These are phyloP conservation scores for Trichoderma breve DNA, from an alignment of 2,329 filamentous ascomycete genomes.

Conservation along the genomic window DNA sequence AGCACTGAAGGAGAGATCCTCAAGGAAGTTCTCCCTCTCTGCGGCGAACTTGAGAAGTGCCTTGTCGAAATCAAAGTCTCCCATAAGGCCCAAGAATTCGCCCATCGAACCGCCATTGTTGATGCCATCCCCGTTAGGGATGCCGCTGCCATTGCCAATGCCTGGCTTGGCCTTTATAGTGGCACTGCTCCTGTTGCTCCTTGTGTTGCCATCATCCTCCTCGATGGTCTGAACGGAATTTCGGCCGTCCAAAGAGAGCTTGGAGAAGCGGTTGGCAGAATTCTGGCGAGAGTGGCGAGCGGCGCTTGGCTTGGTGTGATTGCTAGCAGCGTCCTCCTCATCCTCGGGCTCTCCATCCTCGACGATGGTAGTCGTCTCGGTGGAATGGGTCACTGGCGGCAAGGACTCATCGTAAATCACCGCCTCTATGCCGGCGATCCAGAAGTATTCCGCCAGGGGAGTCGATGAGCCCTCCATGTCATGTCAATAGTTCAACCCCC, in stretches of 20 bases:
- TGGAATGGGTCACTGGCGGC: constrained; percentile 33
- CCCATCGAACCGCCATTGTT: constrained; percentile 31
- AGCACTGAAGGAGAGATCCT: constrained; percentile 85
- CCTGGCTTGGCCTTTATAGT: constrained; percentile 54
- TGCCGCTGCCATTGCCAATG: constrained; percentile 27
- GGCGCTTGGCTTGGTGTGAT: constrained; percentile 29
- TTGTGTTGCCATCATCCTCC: constrained; percentile 56
- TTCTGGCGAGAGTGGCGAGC: constrained; percentile 61
- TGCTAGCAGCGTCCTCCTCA: constrained; percentile 43
- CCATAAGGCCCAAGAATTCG: constrained; percentile 34
- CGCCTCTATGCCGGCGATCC: constrained; percentile 70
- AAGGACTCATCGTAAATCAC: constrained; percentile 61
- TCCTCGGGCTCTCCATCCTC: constrained; percentile 65
- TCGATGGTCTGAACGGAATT: constrained; percentile 57
- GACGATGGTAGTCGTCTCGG: constrained; percentile 59
- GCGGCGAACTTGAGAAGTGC: constrained; percentile 91
- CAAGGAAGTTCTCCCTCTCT: constrained; percentile 90
- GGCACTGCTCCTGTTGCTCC: constrained; percentile 64
- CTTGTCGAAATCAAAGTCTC: constrained; percentile 88
- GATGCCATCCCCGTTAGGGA: constrained; percentile 23
- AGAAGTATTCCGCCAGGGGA: constrained; percentile 72
- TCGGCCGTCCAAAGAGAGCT: constrained; percentile 48
- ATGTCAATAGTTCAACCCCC: constrained; percentile 36
- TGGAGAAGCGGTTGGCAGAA: constrained; percentile 59
- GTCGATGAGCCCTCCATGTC: constrained; percentile 61